phyloP scores from a whole-genome alignment of 257 asterid species.

The Fraxinus cuspidata region DNA sequence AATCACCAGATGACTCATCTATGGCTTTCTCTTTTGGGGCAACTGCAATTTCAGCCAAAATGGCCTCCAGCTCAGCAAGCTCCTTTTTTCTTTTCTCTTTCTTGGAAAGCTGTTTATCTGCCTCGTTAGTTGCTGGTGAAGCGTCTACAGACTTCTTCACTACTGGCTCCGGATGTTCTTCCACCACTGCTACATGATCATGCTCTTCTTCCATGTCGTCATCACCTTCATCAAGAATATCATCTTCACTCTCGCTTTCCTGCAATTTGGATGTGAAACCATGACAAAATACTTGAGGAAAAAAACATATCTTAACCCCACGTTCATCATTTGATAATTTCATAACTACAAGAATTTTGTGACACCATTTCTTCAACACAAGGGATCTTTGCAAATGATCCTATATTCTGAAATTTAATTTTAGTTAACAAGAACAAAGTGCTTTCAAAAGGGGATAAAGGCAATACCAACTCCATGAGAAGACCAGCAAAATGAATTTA shows the following conservation, averaged over 20 bases:
- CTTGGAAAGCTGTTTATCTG: slow-evolving; percentile 91
- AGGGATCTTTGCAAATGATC: neutral
- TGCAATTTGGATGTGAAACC: slow-evolving; percentile 31
- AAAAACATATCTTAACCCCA: neutral
- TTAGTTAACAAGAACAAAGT: neutral
- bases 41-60: slow-evolving; percentile 83
- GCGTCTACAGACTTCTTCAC: slow-evolving; percentile 48
- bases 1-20: slow-evolving; percentile 62
- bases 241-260: slow-evolving; percentile 74
- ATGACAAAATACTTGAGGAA: neutral
- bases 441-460: neutral
- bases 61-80: slow-evolving; percentile 91
- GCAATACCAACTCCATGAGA: neutral
- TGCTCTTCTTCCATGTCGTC: slow-evolving; percentile 71
- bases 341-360: neutral
- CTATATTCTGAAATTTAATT: neutral
- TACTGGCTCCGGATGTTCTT: slow-evolving; percentile 44
- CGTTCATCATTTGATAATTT: neutral
- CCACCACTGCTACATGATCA: slow-evolving; percentile 66
- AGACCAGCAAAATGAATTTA: neutral
- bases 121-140: slow-evolving; percentile 64
- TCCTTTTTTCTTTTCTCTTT: slow-evolving; percentile 94
- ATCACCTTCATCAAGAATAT: slow-evolving; percentile 62
- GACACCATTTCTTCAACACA: neutral
- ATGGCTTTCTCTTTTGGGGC: slow-evolving; percentile 54